These are phyloP conservation scores for Solanum lycopersicoides DNA, from an alignment of 257 asterid species.

Conservation along the genomic window DNA sequence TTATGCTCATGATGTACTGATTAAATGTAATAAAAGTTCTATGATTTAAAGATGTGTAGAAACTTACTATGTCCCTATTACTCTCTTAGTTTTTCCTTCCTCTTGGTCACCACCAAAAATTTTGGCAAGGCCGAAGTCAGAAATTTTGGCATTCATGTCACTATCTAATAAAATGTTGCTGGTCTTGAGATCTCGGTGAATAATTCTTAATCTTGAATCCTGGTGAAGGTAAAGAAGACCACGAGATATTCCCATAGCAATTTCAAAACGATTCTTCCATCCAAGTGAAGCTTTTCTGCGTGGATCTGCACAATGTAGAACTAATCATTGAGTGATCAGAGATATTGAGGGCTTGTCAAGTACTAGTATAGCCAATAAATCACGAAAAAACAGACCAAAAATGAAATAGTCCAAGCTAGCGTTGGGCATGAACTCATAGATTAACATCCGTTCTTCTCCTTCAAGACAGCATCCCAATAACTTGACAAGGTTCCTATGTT, in stretches of 20 bases:
- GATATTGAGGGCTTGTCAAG: neutral
- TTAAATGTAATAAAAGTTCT: neutral
- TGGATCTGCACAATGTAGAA: neutral
- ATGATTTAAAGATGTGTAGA: neutral
- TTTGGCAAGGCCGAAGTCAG: slow-evolving; percentile 9
- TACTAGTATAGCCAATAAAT: neutral
- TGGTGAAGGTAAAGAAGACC: slow-evolving; percentile 14
- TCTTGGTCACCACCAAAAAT: neutral
- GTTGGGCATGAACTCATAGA: slow-evolving; percentile 12
- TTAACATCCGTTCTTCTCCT: slow-evolving; percentile 3
- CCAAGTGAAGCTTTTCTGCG: neutral
- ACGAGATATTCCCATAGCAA: neutral
- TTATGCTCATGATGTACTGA: neutral
- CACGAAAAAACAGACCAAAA: neutral
- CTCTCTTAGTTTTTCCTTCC: neutral
- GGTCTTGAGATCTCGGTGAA: slow-evolving; percentile 5
- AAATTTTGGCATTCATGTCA: slow-evolving; percentile 8
- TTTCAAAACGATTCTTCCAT: slow-evolving; percentile 7
- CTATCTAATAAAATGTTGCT: slow-evolving; percentile 9
- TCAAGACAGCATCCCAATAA: slow-evolving; percentile 3
- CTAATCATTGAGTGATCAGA: neutral
- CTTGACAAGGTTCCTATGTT: slow-evolving; percentile 9
- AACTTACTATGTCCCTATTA: slow-evolving; percentile 3
- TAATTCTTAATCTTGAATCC: slow-evolving; percentile 9
- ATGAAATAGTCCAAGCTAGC: slow-evolving; percentile 8